Evolutionary conservation across 2,329 filamentous ascomycete genomes (phyloP).

Genomic region (Nannizzia gypsea): DNA sequence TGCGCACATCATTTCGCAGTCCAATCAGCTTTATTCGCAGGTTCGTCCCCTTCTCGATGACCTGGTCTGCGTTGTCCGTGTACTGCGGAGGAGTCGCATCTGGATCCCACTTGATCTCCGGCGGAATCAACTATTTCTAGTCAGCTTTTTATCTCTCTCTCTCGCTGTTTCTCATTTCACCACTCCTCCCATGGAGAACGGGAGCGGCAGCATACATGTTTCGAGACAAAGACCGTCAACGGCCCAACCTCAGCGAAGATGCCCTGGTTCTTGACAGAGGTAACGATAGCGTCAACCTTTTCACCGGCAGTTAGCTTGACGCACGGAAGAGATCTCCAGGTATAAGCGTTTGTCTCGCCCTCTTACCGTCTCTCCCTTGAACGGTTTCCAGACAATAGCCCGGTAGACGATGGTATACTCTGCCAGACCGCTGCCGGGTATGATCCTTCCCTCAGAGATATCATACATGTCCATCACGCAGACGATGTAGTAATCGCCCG

Average conservation of each 20-base stretch:
- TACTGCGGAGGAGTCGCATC: conserved; percentile 95
- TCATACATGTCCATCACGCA: conserved; percentile 95
- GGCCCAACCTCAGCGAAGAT: conserved; percentile 53
- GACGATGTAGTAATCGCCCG: conserved; percentile 93
- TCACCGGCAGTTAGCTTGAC: conserved; percentile 1
- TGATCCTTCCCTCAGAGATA: conserved; percentile 82
- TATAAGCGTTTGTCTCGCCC: neutral
- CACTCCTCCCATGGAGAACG: conserved; percentile 6
- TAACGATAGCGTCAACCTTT: conserved; percentile 93
- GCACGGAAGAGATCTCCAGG: neutral
- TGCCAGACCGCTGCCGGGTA: conserved; percentile 81
- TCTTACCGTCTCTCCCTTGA: conserved; percentile 92
- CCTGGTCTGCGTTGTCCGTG: conserved; percentile 86
- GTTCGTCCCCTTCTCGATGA: conserved; percentile 87
- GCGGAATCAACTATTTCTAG: conserved; percentile 63
- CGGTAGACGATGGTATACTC: conserved; percentile 93
- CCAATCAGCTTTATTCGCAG: conserved; percentile 91
- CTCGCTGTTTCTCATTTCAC: no score
- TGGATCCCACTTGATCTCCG: conserved; percentile 84
- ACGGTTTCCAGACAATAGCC: conserved; percentile 93
- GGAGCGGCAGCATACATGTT: conserved; percentile 54
- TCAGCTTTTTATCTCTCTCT: conserved; percentile 9
- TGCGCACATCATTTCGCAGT: conserved; percentile 80
- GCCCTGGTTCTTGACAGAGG: conserved; percentile 75
- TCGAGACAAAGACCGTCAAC: conserved; percentile 41